Evolutionary conservation across 2,329 filamentous ascomycete species (phyloP).

Genomic region (Microcera coccophila): DNA sequence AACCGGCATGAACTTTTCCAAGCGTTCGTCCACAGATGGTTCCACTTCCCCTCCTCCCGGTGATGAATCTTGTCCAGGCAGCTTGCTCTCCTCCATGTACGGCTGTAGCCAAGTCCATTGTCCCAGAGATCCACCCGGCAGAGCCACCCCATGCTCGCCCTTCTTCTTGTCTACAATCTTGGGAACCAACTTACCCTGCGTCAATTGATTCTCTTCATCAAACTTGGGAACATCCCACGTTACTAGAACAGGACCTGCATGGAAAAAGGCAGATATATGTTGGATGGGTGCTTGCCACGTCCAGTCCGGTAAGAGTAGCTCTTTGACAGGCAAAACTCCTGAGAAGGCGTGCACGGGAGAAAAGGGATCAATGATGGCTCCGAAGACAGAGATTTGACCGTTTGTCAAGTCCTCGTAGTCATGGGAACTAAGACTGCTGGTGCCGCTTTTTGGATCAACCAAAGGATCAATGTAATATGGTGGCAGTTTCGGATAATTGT

Average conservation of each 20-base stretch:
- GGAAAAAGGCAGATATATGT: slow-evolving; percentile 40
- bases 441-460: slow-evolving; percentile 9
- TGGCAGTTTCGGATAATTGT: slow-evolving; percentile 24
- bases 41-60: slow-evolving; percentile 5
- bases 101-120: slow-evolving; percentile 36
- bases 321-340: slow-evolving; percentile 29
- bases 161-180: slow-evolving; percentile 3
- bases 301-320: slow-evolving; percentile 33
- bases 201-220: neutral
- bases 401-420: slow-evolving; percentile 11
- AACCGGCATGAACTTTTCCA: neutral
- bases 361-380: slow-evolving; percentile 38
- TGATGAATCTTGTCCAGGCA: neutral
- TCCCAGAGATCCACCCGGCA: slow-evolving; percentile 19
- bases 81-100: slow-evolving; percentile 19
- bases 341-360: slow-evolving; percentile 33
- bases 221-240: slow-evolving; percentile 16
- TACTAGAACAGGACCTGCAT: slow-evolving; percentile 33
- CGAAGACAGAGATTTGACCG: slow-evolving; percentile 18
- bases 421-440: neutral
- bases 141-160: neutral
- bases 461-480: slow-evolving; percentile 24
- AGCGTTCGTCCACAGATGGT: neutral
- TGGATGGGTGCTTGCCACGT: slow-evolving; percentile 35
- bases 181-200: neutral